Evolutionary conservation across 306 rosid genomes (phyloP).

Genomic region (Cucurbita argyrosperma): DNA sequence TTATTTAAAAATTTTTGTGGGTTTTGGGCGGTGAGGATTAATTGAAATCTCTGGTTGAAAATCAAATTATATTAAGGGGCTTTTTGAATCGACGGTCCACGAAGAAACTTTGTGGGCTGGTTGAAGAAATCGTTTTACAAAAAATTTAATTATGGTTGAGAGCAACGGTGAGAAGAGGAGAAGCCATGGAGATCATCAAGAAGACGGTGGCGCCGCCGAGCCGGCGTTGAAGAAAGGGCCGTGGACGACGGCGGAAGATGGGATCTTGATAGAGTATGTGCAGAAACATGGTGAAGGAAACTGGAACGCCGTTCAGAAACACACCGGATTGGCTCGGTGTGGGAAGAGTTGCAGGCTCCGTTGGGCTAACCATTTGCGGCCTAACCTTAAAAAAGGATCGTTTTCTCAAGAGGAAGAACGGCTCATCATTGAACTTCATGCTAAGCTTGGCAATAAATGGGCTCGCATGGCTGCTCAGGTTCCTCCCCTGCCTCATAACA

Average conservation of each 20-base stretch:
- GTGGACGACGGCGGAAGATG: constrained; percentile 61
- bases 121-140: background rate
- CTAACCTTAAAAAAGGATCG: constrained; percentile 62
- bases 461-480: constrained; percentile 84
- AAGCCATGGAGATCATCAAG: background rate
- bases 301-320: constrained; percentile 67
- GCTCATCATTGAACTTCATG: constrained; percentile 53
- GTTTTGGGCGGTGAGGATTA: background rate
- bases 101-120: constrained; percentile 1
- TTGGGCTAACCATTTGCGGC: constrained; percentile 83
- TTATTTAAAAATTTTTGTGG: background rate
- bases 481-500: background rate
- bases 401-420: constrained; percentile 48
- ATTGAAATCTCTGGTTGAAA: background rate
- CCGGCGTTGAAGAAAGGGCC: constrained; percentile 53
- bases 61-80: background rate
- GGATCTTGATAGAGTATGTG: constrained; percentile 49
- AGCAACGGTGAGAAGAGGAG: background rate
- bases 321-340: constrained; percentile 42
- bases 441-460: constrained; percentile 82
- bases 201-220: background rate
- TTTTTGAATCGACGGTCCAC: constrained; percentile 1
- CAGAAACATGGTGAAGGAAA: constrained; percentile 64
- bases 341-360: constrained; percentile 86
- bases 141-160: background rate